Evolutionary conservation across 768 basidiomycete species (phyloP).

Genomic region (Podaxis sp.): DNA sequence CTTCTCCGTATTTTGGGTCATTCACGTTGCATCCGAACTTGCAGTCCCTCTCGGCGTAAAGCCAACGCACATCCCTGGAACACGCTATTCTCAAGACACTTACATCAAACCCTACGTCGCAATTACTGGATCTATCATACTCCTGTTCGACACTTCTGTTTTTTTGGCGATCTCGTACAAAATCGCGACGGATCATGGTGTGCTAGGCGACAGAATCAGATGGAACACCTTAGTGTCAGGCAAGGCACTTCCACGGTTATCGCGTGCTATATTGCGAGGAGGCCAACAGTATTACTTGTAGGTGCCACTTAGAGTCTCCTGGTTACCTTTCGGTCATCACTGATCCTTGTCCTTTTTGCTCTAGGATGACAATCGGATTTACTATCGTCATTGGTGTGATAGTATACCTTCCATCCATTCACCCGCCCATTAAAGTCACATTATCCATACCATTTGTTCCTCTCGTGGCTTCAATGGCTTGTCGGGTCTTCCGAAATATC

Average conservation of each 20-base stretch:
- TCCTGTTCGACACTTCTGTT: neutral
- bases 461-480: neutral
- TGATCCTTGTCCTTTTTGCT: neutral
- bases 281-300: constrained; percentile 3
- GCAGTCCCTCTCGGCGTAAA: neutral
- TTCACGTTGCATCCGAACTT: neutral
- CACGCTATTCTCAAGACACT: neutral
- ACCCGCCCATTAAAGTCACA: neutral
- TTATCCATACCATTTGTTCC: neutral
- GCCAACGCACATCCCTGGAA: neutral
- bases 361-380: neutral
- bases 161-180: neutral
- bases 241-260: neutral
- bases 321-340: neutral
- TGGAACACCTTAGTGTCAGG: neutral
- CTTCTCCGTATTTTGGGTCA: neutral
- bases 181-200: neutral
- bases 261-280: neutral
- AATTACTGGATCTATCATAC: neutral
- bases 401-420: neutral
- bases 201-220: neutral
- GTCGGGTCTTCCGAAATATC: neutral
- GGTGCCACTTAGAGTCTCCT: neutral
- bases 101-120: neutral
- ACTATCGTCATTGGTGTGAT: neutral